These are phyloP conservation scores for Zasmidium citrigriseum DNA, from an alignment of 2,329 filamentous ascomycete species.

Conservation along the genomic window DNA sequence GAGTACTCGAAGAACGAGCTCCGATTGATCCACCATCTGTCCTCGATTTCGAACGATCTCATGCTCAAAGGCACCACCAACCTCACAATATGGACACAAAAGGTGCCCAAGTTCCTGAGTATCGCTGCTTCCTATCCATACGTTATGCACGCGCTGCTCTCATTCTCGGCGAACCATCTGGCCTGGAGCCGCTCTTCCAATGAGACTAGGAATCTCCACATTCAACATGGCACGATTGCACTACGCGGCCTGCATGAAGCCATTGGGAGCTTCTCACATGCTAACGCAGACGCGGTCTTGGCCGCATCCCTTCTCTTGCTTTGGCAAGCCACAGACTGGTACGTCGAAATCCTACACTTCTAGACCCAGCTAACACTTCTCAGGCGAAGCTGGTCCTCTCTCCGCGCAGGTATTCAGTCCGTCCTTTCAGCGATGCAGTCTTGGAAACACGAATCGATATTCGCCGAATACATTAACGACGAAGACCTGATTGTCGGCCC, in stretches of 20 bases:
- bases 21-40: constrained; percentile 86
- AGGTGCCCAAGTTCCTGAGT: constrained; percentile 87
- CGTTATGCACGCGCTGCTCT: constrained; percentile 90
- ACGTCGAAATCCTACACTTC: constrained; percentile 43
- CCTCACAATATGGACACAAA: constrained; percentile 89
- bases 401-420: constrained; percentile 88
- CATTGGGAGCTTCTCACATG: constrained; percentile 78
- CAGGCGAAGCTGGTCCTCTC: constrained; percentile 88
- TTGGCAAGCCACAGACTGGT: constrained; percentile 97
- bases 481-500: constrained; percentile 50
- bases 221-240: constrained; percentile 83
- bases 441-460: constrained; percentile 88
- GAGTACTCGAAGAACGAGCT: constrained; percentile 76
- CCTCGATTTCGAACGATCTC: constrained; percentile 81
- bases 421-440: constrained; percentile 86
- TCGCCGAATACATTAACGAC: constrained; percentile 78
- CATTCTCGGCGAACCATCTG: constrained; percentile 92
- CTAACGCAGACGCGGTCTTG: constrained; percentile 87
- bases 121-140: constrained; percentile 81
- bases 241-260: constrained; percentile 86
- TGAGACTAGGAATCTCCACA: constrained; percentile 83
- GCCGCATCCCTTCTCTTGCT: constrained; percentile 89
- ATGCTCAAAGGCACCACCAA: constrained; percentile 69
- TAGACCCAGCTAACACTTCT: background rate
- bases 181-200: constrained; percentile 85